Percentiles rank a stretch among this genome's conserved stretches.
Evolutionary conservation across 192 early-diverging fungal species (phyloP).

Genomic region (Coemansia sp.): DNA sequence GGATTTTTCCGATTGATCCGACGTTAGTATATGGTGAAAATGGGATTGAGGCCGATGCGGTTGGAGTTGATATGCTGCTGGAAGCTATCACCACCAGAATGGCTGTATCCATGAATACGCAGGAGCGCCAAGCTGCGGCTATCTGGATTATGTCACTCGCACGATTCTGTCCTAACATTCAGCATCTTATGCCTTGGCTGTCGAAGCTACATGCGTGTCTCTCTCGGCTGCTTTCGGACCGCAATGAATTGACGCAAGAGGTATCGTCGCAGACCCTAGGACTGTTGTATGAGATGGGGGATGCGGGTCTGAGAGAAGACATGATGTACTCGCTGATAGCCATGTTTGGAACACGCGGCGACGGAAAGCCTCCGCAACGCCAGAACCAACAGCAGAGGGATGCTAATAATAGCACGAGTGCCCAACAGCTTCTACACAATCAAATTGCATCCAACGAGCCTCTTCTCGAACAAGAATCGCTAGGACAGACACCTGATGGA

Average conservation of each 20-base stretch:
- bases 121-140: constrained; percentile 41
- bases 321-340: constrained; percentile 42
- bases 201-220: constrained; percentile 74
- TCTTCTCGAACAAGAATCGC: constrained; percentile 33
- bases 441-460: constrained; percentile 39
- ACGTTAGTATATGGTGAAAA: constrained; percentile 19
- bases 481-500: constrained; percentile 37
- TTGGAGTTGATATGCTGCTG: constrained; percentile 19
- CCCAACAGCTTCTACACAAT: constrained; percentile 20
- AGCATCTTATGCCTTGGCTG: constrained; percentile 50
- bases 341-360: constrained; percentile 22
- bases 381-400: constrained; percentile 6
- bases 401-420: neutral
- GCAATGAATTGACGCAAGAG: constrained; percentile 64
- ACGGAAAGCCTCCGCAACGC: neutral
- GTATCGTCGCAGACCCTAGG: constrained; percentile 39
- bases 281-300: constrained; percentile 40
- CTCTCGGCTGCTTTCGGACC: constrained; percentile 72
- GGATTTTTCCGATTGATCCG: constrained; percentile 36
- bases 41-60: constrained; percentile 16
- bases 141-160: constrained; percentile 42
- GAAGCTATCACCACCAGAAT: constrained; percentile 17
- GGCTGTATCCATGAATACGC: constrained; percentile 26
- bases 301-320: constrained; percentile 28
- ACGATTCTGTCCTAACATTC: constrained; percentile 28